Conservation (phyloP, 257 asterid species). For the Nicotiana benthamiana region DNA sequence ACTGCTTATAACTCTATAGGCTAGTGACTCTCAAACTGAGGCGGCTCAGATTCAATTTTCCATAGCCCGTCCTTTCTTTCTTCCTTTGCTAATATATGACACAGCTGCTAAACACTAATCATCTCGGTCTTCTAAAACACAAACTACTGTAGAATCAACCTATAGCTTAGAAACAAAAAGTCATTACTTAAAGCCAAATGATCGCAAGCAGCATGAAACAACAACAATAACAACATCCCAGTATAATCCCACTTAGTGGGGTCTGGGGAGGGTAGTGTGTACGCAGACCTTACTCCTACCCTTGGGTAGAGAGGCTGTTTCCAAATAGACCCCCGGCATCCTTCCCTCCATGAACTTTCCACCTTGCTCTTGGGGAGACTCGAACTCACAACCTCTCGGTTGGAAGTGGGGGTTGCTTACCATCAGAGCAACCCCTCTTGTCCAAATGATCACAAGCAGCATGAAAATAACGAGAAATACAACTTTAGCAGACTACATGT, state of each 20-base stretch:
- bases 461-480: not conserved
- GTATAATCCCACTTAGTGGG: too few species aligned
- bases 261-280: too few species aligned
- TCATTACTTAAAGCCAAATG: not conserved
- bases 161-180: not conserved
- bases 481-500: slow-evolving; percentile 1
- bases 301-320: too few species aligned
- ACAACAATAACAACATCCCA: too few species aligned
- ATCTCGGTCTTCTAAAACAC: not conserved
- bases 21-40: not conserved
- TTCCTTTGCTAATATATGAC: not conserved
- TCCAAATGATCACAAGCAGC: not conserved
- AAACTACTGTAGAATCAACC: not conserved
- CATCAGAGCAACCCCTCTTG: too few species aligned
- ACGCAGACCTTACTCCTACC: too few species aligned
- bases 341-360: too few species aligned
- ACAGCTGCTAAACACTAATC: not conserved
- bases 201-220: not conserved
- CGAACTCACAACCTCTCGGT: too few species aligned
- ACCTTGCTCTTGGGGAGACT: too few species aligned
- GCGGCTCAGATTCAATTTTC: not conserved
- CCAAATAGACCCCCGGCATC: too few species aligned
- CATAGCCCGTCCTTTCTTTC: not conserved
- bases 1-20: not conserved
- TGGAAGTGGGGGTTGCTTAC: too few species aligned